Percentiles rank a stretch among this genome's conserved stretches.
Evolutionary conservation across 2,329 filamentous ascomycete species (phyloP).

Genomic region (Aspergillus hortae): DNA sequence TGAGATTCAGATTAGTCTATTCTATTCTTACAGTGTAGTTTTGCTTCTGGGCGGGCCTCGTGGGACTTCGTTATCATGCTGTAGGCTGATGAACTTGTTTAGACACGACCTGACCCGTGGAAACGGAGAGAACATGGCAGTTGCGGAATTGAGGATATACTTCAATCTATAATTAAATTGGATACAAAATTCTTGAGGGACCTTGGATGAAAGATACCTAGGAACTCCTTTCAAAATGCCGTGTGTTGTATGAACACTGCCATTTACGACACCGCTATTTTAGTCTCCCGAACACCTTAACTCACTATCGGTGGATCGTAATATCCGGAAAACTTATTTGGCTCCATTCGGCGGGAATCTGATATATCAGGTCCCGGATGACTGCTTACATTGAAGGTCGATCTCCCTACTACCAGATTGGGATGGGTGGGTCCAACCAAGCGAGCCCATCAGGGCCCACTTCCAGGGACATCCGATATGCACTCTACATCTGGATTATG

Average conservation of each 20-base stretch:
- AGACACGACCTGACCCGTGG: neutral
- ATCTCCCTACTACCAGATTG: constrained; percentile 1
- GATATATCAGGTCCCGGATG: neutral
- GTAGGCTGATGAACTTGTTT: neutral
- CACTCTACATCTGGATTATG: neutral
- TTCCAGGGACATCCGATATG: constrained; percentile 1
- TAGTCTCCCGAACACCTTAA: too few relatives aligned
- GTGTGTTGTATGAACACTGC: too few relatives aligned
- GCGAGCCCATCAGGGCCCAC: neutral
- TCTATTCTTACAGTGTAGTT: too few relatives aligned
- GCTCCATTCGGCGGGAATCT: neutral
- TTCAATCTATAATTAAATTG: too few relatives aligned
- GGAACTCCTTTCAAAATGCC: too few relatives aligned
- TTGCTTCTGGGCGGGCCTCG: neutral
- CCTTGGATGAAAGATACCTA: too few relatives aligned
- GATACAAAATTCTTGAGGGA: too few relatives aligned
- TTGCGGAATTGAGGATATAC: too few relatives aligned
- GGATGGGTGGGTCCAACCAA: constrained; percentile 1
- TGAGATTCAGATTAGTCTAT: too few relatives aligned
- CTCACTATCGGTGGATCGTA: too few relatives aligned
- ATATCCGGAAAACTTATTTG: too few relatives aligned
- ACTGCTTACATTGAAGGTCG: neutral
- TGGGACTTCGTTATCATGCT: neutral
- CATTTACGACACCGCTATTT: too few relatives aligned
- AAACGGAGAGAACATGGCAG: neutral